phyloP scores from a whole-genome alignment of 176 grass and related monocot genomes.

The Tuctoria greenei region DNA sequence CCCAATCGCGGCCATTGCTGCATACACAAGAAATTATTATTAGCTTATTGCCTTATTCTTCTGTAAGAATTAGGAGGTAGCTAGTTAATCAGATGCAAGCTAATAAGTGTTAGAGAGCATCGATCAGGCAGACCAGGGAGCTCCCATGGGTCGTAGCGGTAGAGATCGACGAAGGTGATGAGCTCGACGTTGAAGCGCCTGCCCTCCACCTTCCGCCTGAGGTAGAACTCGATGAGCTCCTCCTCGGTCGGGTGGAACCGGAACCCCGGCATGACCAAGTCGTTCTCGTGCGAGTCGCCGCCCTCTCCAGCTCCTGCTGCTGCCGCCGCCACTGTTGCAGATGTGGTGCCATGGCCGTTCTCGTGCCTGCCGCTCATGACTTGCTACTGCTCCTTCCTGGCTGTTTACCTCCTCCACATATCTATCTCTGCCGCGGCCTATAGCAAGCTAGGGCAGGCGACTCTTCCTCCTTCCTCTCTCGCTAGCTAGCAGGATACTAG shows the following conservation, averaged over 20 bases:
- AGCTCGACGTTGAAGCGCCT: constrained; percentile 96
- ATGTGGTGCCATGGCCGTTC: constrained; percentile 17
- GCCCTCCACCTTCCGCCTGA: constrained; percentile 90
- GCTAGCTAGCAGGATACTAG: neutral
- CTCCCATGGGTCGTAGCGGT: constrained; percentile 97
- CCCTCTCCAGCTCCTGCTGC: neutral
- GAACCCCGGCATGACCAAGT: constrained; percentile 92
- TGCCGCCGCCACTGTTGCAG: neutral
- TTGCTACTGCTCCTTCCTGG: neutral
- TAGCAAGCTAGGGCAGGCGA: constrained; percentile 19
- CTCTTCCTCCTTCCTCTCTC: constrained; percentile 20
- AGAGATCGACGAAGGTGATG: constrained; percentile 94
- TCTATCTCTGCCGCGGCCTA: neutral
- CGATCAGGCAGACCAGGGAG: constrained; percentile 55
- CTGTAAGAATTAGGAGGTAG: neutral
- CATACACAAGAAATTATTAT: neutral
- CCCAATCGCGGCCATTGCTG: constrained; percentile 89
- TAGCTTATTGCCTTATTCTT: neutral
- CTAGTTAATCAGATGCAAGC: neutral
- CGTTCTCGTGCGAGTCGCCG: constrained; percentile 68
- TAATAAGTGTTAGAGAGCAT: neutral
- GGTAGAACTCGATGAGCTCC: constrained; percentile 99
- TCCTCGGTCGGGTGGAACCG: constrained; percentile 99
- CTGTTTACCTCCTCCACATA: constrained; percentile 32
- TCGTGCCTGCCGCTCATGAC: constrained; percentile 40